phyloP scores from a whole-genome alignment of 768 basidiomycete genomes.

The Candolleomyces aberdarensis region DNA sequence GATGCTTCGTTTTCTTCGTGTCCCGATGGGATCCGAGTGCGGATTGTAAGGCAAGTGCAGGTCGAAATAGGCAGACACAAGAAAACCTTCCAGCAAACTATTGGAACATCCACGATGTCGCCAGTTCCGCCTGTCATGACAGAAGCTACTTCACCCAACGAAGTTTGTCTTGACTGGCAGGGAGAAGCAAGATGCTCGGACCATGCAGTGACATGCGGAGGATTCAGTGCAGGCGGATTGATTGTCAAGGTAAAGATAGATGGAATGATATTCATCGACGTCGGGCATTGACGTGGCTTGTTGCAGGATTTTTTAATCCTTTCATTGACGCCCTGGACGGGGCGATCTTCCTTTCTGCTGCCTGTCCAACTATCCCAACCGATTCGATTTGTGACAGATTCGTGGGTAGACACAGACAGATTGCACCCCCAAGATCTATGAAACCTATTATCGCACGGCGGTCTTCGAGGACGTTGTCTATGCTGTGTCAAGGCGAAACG shows the following conservation, averaged over 20 bases:
- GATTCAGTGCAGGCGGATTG: constrained; percentile 43
- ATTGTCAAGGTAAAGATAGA: constrained; percentile 44
- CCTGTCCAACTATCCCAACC: constrained; percentile 43
- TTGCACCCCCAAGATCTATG: constrained; percentile 35
- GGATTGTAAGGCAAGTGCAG: constrained; percentile 44
- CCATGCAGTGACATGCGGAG: constrained; percentile 34
- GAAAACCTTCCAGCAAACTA: constrained; percentile 30
- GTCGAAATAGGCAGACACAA: constrained; percentile 36
- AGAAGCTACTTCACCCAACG: constrained; percentile 17
- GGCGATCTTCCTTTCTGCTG: constrained; percentile 39
- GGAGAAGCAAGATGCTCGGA: constrained; percentile 43
- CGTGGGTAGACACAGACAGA: constrained; percentile 36
- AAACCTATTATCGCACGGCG: constrained; percentile 5
- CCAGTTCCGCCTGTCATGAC: constrained; percentile 26
- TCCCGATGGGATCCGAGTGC: constrained; percentile 12
- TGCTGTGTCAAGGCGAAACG: constrained; percentile 12
- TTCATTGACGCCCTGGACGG: constrained; percentile 42
- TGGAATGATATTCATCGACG: neutral
- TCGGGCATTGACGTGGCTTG: neutral
- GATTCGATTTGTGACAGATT: constrained; percentile 55
- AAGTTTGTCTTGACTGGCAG: constrained; percentile 50
- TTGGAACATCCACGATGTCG: constrained; percentile 46
- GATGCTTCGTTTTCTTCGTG: neutral
- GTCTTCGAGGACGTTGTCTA: constrained; percentile 23
- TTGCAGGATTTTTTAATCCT: constrained; percentile 55